Evolutionary conservation across 2,329 filamentous ascomycete species (phyloP), one percentile per base, ranked within the genome.

Genomic region (Byssochlamys sp.): DNA sequence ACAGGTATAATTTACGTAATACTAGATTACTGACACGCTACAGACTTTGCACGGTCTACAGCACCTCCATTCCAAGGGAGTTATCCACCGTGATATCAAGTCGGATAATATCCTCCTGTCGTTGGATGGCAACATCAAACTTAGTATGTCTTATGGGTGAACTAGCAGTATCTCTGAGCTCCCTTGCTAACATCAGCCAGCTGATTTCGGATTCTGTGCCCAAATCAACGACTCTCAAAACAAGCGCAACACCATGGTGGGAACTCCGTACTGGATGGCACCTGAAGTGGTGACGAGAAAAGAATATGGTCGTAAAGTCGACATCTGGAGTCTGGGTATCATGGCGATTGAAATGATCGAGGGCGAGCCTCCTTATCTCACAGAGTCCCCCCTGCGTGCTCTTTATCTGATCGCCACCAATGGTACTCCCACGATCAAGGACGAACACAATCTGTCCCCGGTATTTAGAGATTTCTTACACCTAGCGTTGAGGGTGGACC

Each of bases 311-410:
- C 88, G 92, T 61, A 99, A 97, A 75, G 92, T 99, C 56, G 94
- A 99, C 70, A 96, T 99, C 65, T 99, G 94, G 94, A 95, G 90
- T 59, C 79, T 99, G 51, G 94, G 94, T 59, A 99, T 99, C 76
- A 97, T 99, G 94, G 91, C 94, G 6, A 97, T 99, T 68, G 94
- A 99, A 75, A 99, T 99, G 94, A 96, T 99, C 63, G 94, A 97
- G 76, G 94, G 92, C 71, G 94, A 97, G 73, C 94, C 94, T 11
- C 94, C 94, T 26, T 99, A 97, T 71, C 80, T 99, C 59, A 97
- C 91, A 45, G 94, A 99, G 73, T 95, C 90, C 39, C 94, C 94
- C 4, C 81, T 99, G 26, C 86, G 92, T 60, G 94, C 94, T 1
- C 81, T 99, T 39, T 99, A 94, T 81, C 77, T 99, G 66, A 99